Conservation (phyloP, 768 basidiomycete genomes). For the Russula griseocarnosa region DNA sequence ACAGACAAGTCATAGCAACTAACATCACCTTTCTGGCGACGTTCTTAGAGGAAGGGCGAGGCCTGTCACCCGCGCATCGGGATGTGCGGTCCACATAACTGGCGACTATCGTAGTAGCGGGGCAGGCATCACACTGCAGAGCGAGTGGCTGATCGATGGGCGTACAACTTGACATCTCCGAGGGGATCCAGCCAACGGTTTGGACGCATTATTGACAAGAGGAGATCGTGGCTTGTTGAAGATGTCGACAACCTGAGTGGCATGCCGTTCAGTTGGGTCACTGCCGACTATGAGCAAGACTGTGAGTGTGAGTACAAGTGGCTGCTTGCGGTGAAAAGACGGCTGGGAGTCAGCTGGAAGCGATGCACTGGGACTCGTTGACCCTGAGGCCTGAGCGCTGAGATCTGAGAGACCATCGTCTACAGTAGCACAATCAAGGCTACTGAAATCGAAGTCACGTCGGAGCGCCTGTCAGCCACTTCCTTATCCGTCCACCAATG, state of each 20-base stretch:
- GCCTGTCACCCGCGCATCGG: background rate
- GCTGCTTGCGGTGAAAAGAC: slow-evolving; percentile 16
- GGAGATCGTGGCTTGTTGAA: slow-evolving; percentile 20
- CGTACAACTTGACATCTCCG: slow-evolving; percentile 63
- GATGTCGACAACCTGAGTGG: background rate
- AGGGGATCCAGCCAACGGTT: slow-evolving; percentile 27
- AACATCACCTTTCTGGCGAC: too few species aligned
- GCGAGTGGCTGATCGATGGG: slow-evolving; percentile 48
- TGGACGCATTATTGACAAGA: slow-evolving; percentile 16
- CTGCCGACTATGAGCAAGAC: background rate
- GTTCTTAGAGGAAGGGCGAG: too few species aligned
- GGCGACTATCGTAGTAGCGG: too few species aligned
- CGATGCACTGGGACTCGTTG: slow-evolving; percentile 29
- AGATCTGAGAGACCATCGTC: slow-evolving; percentile 30
- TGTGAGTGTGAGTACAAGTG: too few species aligned
- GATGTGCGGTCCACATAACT: slow-evolving; percentile 32
- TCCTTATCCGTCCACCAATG: too few species aligned
- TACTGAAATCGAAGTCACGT: slow-evolving; percentile 31
- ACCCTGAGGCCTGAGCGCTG: too few species aligned
- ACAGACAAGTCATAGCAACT: too few species aligned
- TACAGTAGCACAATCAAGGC: slow-evolving; percentile 35
- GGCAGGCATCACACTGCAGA: slow-evolving; percentile 59
- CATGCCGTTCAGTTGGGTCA: background rate
- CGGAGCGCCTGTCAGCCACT: too few species aligned
- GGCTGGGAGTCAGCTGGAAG: slow-evolving; percentile 28